Base-by-base conservation (phyloP, 805 yeast genomes). In the Ogataea ramenticola region DNA sequence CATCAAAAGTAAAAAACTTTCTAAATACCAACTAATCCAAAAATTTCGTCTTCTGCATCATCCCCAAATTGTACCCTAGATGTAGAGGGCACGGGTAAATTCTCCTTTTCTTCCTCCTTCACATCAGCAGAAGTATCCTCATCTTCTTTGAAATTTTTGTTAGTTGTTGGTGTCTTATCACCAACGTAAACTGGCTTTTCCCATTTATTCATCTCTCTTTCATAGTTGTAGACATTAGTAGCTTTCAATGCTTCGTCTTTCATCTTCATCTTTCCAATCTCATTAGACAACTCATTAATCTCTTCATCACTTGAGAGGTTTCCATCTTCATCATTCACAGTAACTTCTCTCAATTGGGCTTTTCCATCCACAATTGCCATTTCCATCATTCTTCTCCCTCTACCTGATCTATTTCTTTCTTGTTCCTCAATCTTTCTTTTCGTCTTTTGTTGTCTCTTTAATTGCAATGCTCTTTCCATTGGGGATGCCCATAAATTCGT, bases 401-500 rank as follows among this genome's bases (percentile, higher is more conserved):
- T 72, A 0, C 96, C 97, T 1, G 74, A 58, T 33, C 88, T 66
- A 29, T 74, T 76, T 41, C 66, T 66, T 36, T 79, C 82, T 32
- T 69, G 62, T 39, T 75, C 77, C 46, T 85, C 85, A 55, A 78
- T 72, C 47, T 78, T 79, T 11, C 90, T 70, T 46, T 80, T 58
- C 47, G 78, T 81, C 46, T 82, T 75, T 55, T 93, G 98, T 59
- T 90, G 97, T 51, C 79, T 79, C 60, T 89, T 88, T 53, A 93
- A 66, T 58, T 86, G 88, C 45, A 88, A 67, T 0, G 97, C 97
- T 52, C 93, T 77, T 53, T 95, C 97, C 43, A 82, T 72, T 0
- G 83, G 81, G 1, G 96, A 82, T 0, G 95, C 80, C 98, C 99
- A 93, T 49, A 82, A 67, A 51, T 77, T 82, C 29, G 70, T 72